Conservation (phyloP, 208 protist genomes). For the Trichomonas gallinae region DNA sequence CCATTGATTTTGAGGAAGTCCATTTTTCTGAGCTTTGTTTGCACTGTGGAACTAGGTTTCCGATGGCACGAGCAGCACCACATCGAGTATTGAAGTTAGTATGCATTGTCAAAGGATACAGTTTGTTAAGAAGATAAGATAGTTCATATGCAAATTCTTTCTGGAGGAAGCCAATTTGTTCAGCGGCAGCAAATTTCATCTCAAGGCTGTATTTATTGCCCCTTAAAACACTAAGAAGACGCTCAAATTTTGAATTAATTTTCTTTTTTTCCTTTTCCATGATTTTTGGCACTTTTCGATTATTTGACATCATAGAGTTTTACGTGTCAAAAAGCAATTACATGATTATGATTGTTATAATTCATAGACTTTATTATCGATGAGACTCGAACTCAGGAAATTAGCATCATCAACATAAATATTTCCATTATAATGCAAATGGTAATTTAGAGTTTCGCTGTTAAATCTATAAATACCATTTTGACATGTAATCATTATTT, state of each 20-base stretch:
- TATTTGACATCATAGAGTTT: no score
- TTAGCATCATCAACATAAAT: no score
- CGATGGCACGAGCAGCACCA: neutral
- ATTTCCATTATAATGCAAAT: no score
- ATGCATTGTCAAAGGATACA: neutral
- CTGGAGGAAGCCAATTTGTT: neutral
- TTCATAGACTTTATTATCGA: neutral
- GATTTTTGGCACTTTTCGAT: neutral
- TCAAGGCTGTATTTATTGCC: neutral
- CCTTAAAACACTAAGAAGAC: neutral
- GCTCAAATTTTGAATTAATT: neutral
- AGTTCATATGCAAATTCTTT: slow-evolving; percentile 16
- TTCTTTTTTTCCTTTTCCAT: neutral
- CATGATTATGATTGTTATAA: neutral
- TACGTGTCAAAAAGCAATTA: neutral
- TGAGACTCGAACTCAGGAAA: neutral
- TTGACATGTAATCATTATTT: no score
- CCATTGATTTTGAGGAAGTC: neutral
- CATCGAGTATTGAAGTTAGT: neutral
- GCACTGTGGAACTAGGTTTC: neutral
- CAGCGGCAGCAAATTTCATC: neutral
- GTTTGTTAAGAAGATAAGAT: neutral
- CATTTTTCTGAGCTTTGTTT: neutral
- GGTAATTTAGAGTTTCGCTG: no score
- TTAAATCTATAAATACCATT: no score